A percentile compares a stretch with the other conserved stretches of the same genome.
Conservation (phyloP, 148 eudicot species). For the Gaultheria prostrata region DNA sequence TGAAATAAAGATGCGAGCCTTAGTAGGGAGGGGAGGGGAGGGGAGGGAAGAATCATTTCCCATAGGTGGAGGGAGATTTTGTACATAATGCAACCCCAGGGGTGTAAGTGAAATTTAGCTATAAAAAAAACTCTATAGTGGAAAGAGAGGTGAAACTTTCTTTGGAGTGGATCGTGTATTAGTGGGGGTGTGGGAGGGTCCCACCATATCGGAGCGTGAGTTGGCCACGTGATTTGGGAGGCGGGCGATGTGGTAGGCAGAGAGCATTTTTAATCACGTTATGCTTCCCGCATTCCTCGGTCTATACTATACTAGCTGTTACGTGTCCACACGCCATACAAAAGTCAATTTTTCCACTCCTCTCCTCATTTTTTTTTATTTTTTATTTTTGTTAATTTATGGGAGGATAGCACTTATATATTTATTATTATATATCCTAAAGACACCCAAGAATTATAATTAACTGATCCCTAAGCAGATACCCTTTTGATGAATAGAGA, state of each 20-base stretch:
- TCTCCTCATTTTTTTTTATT: background rate
- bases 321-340: slow-evolving; percentile 34
- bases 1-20: too few species aligned
- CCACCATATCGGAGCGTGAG: slow-evolving; percentile 53
- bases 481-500: slow-evolving; percentile 53
- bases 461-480: slow-evolving; percentile 94
- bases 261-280: slow-evolving; percentile 66
- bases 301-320: slow-evolving; percentile 22
- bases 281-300: slow-evolving; percentile 47
- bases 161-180: slow-evolving; percentile 21
- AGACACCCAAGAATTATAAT: slow-evolving; percentile 25
- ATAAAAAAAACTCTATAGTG: too few species aligned
- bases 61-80: too few species aligned
- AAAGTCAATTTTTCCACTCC: background rate
- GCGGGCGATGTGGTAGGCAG: slow-evolving; percentile 50
- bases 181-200: slow-evolving; percentile 16
- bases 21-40: too few species aligned
- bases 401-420: too few species aligned
- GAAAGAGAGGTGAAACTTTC: too few species aligned
- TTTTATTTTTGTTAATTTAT: background rate
- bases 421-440: slow-evolving; percentile 18
- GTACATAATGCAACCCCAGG: too few species aligned
- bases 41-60: too few species aligned
- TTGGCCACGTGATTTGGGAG: slow-evolving; percentile 97
- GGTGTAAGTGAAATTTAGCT: too few species aligned